These are phyloP conservation scores for Podospora pseudopauciseta DNA, from an alignment of 495 filamentous ascomycete species.

Conservation along the genomic window DNA sequence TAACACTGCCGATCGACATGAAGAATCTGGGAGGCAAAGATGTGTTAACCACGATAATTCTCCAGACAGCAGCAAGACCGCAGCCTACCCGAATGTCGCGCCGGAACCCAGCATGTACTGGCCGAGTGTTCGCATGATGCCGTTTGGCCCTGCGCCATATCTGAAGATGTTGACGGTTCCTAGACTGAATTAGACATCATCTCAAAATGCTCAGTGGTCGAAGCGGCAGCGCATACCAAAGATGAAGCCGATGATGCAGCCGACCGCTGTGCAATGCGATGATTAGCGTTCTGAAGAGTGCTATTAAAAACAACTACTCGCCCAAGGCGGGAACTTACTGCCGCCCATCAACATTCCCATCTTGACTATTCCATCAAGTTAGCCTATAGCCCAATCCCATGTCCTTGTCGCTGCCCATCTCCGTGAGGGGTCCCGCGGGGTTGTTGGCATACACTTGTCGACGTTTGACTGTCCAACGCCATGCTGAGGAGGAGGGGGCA, in stretches of 20 bases:
- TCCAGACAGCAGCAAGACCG: constrained; percentile 1
- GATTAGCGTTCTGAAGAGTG: not conserved
- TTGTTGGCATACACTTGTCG: constrained; percentile 72
- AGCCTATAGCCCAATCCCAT: constrained; percentile 19
- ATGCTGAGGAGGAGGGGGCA: constrained; percentile 48
- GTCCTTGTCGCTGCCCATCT: not conserved
- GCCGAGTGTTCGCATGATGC: constrained; percentile 85
- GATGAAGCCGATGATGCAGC: constrained; percentile 94
- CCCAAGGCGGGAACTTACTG: constrained; percentile 56
- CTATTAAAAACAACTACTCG: not conserved
- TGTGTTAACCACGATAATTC: not conserved
- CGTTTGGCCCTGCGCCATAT: constrained; percentile 89
- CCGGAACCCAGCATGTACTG: constrained; percentile 98
- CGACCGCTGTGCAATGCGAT: constrained; percentile 63
- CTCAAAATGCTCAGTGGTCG: not conserved
- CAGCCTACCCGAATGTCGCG: constrained; percentile 85
- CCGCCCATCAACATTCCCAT: constrained; percentile 98
- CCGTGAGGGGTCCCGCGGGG: not conserved
- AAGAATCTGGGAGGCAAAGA: constrained; percentile 65
- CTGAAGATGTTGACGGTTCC: constrained; percentile 91
- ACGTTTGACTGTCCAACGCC: constrained; percentile 71
- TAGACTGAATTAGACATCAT: constrained; percentile 38
- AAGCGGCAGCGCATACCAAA: constrained; percentile 58
- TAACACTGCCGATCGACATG: constrained; percentile 97
- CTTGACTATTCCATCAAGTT: constrained; percentile 64